Base-by-base conservation (phyloP, 495 filamentous ascomycete species). In the Chlorociboria aeruginascens region DNA sequence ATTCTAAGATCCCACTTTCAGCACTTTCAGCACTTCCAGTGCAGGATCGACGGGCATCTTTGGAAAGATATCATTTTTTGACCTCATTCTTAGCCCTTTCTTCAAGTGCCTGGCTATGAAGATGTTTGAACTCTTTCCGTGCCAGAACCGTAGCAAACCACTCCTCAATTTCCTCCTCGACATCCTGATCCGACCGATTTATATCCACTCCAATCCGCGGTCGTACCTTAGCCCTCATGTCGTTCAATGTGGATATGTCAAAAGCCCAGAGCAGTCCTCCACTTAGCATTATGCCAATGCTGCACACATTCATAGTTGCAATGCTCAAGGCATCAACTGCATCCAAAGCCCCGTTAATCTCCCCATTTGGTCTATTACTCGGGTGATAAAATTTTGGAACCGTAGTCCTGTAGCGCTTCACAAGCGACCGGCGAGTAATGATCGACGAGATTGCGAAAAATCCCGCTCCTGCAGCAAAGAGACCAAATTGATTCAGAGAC, bases 231-330 rank as follows among this genome's bases (percentile, higher is more conserved):
- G 46, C 51, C 63, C 77, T 70, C 63, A 88, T 61, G 59, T 93
- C 86, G 32, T 83, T 81, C 38, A 90, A 20, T 8, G 65, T 69
- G 46, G 80, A 79, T 36, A 94, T 72, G 62, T 92, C 79, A 37
- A 89, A 70, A 0, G 75, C 78, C 71, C 76, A 92, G 28, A 82
- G 58, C 29, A 74, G 51, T 0, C 78, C 86, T 6, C 89, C 89
- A 7, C 67, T 67, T 11, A 64, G 57, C 75, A 86, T 78, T 63
- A 92, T 79, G 9, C 68, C 72, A 35, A 86, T 74, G 47, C 77
- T 81, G 20, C 81, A 20, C 3, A 86, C 81, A 54, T 92, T 90
- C 48, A 94, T 67, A 0, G 87, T 92, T 0, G 89, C 88, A n/a
- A 94, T 62, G 43, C 77, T 81, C 9, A 95, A 66, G 6, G 89